Evolutionary conservation across 73 alveolate genomes (phyloP).

Genomic region (Stentor coeruleus): DNA sequence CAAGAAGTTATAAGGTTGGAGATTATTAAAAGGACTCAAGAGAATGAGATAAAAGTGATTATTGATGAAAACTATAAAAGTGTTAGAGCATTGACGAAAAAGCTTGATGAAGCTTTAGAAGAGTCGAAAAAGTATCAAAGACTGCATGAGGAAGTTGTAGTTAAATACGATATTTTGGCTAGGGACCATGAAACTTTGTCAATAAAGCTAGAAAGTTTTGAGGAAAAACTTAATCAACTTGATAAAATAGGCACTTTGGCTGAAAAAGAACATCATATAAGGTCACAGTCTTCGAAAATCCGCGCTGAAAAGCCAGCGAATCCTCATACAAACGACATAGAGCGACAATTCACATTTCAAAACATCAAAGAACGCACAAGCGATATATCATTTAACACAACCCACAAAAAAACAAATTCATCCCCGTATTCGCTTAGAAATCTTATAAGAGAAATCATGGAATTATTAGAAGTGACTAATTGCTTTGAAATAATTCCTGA

Average conservation of each 20-base stretch:
- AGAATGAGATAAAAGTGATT: background rate
- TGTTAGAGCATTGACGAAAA: background rate
- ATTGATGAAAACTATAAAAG: background rate
- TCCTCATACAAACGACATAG: background rate
- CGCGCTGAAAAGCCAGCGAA: background rate
- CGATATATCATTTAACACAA: background rate
- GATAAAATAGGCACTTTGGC: background rate
- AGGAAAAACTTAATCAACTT: background rate
- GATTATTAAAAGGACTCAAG: background rate
- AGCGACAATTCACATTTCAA: conserved; percentile 8
- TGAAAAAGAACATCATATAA: background rate
- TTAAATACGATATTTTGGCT: background rate
- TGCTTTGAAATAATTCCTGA: background rate
- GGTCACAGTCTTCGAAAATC: background rate
- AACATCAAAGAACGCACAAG: background rate
- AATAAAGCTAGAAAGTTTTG: background rate
- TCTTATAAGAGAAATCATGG: background rate
- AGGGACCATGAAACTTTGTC: background rate
- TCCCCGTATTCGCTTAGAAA: background rate
- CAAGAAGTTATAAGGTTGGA: background rate
- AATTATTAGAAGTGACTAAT: background rate
- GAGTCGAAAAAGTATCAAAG: background rate
- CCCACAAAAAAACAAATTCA: background rate
- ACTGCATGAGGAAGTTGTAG: background rate
- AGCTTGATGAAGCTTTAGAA: background rate